Evolutionary conservation across 352 stramenopile genomes (phyloP).

Genomic region (Pythium periplocum): DNA sequence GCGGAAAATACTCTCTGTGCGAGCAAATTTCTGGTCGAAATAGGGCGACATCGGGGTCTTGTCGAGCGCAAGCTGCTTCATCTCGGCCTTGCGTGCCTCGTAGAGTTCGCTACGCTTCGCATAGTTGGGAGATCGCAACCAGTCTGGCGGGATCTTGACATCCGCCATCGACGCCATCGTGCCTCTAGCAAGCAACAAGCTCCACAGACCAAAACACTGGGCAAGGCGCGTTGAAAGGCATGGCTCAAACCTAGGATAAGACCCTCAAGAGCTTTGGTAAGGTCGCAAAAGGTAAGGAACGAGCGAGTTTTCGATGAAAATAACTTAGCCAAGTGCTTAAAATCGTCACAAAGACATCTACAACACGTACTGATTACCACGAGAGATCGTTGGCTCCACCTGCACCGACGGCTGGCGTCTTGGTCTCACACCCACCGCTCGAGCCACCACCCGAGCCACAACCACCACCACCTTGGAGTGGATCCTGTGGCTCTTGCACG

Average conservation of each 20-base stretch:
- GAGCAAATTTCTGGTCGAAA: constrained; percentile 33
- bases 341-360: background rate
- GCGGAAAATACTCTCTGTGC: constrained; percentile 38
- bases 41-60: constrained; percentile 16
- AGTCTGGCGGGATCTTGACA: constrained; percentile 50
- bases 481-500: constrained; percentile 49
- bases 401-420: constrained; percentile 31
- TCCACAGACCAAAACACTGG: too few relatives aligned
- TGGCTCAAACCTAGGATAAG: too few relatives aligned
- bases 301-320: background rate
- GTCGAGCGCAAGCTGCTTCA: constrained; percentile 29
- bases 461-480: constrained; percentile 13
- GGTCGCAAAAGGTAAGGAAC: too few relatives aligned
- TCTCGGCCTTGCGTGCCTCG: constrained; percentile 35
- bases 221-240: too few relatives aligned
- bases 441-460: constrained; percentile 29
- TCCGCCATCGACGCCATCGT: too few relatives aligned
- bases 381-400: constrained; percentile 47
- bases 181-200: too few relatives aligned
- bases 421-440: constrained; percentile 21
- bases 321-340: background rate
- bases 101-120: constrained; percentile 40
- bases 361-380: constrained; percentile 30
- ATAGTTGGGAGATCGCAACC: constrained; percentile 44
- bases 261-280: too few relatives aligned